These are phyloP conservation scores for Hanseniaspora thailandica DNA, from an alignment of 805 yeast genomes.

Conservation along the genomic window DNA sequence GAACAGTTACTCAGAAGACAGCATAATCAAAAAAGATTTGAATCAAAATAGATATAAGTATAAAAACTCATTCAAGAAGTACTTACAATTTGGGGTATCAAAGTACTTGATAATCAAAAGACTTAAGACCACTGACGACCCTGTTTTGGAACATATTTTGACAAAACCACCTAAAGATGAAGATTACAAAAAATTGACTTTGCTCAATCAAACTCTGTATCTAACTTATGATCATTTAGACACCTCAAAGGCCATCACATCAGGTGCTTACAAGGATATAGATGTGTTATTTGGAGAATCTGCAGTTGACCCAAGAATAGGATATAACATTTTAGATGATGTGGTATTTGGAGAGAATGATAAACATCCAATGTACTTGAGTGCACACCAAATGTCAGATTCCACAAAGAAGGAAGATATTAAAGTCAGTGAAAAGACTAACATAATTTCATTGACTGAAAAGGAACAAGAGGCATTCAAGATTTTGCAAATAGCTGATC, in stretches of 20 bases:
- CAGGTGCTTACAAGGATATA: constrained; percentile 35
- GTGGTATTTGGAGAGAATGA: constrained; percentile 15
- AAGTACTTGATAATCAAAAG: constrained; percentile 4
- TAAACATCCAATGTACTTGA: constrained; percentile 20
- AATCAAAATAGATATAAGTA: constrained; percentile 1
- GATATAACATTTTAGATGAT: constrained; percentile 41
- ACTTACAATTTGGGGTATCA: constrained; percentile 3
- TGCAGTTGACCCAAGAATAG: constrained; percentile 64
- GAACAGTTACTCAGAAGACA: neutral
- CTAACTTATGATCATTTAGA: neutral
- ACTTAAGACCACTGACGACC: constrained; percentile 2
- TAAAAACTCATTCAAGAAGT: constrained; percentile 11
- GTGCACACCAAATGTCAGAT: constrained; percentile 19
- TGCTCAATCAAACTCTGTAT: neutral
- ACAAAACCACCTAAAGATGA: neutral
- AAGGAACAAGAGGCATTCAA: constrained; percentile 46
- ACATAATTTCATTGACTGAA: constrained; percentile 29
- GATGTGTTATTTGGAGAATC: constrained; percentile 64
- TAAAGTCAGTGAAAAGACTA: constrained; percentile 13
- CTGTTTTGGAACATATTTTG: neutral
- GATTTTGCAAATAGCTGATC: constrained; percentile 79
- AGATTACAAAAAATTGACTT: constrained; percentile 1
- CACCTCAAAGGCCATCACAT: neutral
- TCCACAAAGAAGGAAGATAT: constrained; percentile 9
- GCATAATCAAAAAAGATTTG: constrained; percentile 3